Percentiles rank a stretch among this genome's conserved stretches.
These are phyloP conservation scores for Nicotiana obtusifolia DNA, from an alignment of 257 asterid species.

Conservation along the genomic window DNA sequence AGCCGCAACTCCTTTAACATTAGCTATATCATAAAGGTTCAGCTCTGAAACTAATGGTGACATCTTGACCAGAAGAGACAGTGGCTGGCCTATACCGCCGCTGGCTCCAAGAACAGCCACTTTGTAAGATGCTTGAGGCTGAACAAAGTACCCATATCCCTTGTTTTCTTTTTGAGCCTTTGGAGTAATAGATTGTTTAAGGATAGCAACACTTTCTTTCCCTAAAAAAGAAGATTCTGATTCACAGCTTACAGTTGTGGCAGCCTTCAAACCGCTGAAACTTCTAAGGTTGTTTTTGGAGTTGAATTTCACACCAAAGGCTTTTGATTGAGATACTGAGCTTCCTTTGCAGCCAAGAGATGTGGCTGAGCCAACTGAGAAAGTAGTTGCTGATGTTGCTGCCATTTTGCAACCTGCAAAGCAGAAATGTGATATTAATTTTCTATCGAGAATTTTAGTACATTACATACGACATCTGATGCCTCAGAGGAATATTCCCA, in stretches of 20 bases:
- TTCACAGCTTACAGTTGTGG: slow-evolving; percentile 26
- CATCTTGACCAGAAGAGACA: slow-evolving; percentile 76
- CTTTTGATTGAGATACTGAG: slow-evolving; percentile 33
- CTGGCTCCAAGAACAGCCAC: slow-evolving; percentile 78
- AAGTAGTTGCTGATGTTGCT: slow-evolving; percentile 55
- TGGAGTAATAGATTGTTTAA: slow-evolving; percentile 22
- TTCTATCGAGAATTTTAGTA: background rate
- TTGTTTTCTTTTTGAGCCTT: slow-evolving; percentile 28
- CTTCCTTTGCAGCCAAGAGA: slow-evolving; percentile 36
- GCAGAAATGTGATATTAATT: background rate
- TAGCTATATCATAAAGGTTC: slow-evolving; percentile 73
- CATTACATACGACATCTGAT: background rate
- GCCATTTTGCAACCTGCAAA: slow-evolving; percentile 62
- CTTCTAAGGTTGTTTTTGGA: slow-evolving; percentile 32
- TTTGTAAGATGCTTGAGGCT: slow-evolving; percentile 81
- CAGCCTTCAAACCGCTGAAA: slow-evolving; percentile 51
- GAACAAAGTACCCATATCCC: slow-evolving; percentile 36
- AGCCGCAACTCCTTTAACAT: slow-evolving; percentile 83
- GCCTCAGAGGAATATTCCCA: background rate
- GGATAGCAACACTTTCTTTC: slow-evolving; percentile 35
- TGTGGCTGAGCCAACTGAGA: slow-evolving; percentile 47
- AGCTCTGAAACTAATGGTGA: slow-evolving; percentile 69
- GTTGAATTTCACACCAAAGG: slow-evolving; percentile 38
- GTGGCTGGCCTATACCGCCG: slow-evolving; percentile 89
- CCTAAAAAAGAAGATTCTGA: slow-evolving; percentile 42